phyloP scores from a whole-genome alignment of 1,139 yeast species.

The Candida frijolesensis region DNA sequence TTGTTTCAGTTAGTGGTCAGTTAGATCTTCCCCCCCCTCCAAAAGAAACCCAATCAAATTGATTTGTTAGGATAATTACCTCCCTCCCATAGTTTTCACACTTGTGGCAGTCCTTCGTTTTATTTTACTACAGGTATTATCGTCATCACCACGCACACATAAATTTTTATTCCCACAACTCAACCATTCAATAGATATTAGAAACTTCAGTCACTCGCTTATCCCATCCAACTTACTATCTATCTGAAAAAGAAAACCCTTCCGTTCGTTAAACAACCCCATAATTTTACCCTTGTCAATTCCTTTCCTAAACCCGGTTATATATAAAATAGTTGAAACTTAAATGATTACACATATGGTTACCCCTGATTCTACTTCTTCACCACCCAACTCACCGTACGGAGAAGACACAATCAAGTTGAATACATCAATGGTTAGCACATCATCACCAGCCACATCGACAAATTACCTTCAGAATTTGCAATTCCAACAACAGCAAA shows the following conservation, averaged over 20 bases:
- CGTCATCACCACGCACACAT: neutral
- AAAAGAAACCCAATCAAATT: no score
- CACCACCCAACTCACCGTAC: conserved; percentile 19
- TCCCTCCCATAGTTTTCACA: neutral
- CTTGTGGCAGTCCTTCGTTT: neutral
- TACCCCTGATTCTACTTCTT: conserved; percentile 12
- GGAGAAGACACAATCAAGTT: conserved; percentile 28
- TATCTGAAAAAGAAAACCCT: neutral
- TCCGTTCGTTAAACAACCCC: conserved; percentile 1
- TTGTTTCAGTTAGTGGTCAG: neutral
- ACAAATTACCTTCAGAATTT: neutral
- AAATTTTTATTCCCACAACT: neutral
- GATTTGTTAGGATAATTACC: neutral
- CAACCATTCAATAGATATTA: neutral
- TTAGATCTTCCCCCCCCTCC: no score
- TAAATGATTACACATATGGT: conserved; percentile 11
- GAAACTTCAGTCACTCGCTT: conserved; percentile 2
- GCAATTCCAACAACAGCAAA: conserved; percentile 6
- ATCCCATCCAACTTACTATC: neutral
- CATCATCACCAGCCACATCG: conserved; percentile 17
- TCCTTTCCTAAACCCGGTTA: neutral
- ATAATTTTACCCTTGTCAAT: conserved; percentile 3
- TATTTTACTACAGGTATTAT: neutral
- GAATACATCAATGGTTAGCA: conserved; percentile 22
- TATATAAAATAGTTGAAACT: neutral